Conservation (phyloP, 164 flowering plant genomes). For the Hamamelis virginiana region DNA sequence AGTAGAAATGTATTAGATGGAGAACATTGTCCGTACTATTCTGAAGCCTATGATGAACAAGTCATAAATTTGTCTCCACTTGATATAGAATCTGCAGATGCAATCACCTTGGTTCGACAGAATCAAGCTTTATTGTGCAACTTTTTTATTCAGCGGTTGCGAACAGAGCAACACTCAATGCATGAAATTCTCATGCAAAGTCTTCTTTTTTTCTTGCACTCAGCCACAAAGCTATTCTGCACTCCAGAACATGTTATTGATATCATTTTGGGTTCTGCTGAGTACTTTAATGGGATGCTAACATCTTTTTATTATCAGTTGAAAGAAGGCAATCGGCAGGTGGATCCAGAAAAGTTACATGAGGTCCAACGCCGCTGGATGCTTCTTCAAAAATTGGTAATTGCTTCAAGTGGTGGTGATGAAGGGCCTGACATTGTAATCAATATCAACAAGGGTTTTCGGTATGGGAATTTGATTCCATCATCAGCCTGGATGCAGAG, state of each 20-base stretch:
- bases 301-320: slow-evolving; percentile 50
- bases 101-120: slow-evolving; percentile 81
- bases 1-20: slow-evolving; percentile 28
- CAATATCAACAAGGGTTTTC: slow-evolving; percentile 32
- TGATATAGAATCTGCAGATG: slow-evolving; percentile 64
- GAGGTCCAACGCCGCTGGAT: slow-evolving; percentile 77
- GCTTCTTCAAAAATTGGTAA: slow-evolving; percentile 70
- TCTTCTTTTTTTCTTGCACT: slow-evolving; percentile 60
- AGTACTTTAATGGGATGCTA: slow-evolving; percentile 55
- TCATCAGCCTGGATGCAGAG: slow-evolving; percentile 74
- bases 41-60: slow-evolving; percentile 38
- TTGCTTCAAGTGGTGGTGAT: slow-evolving; percentile 68
- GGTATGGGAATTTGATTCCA: slow-evolving; percentile 56
- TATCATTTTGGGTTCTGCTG: slow-evolving; percentile 66
- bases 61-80: slow-evolving; percentile 40
- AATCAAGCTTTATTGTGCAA: slow-evolving; percentile 74
- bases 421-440: slow-evolving; percentile 32
- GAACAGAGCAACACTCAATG: slow-evolving; percentile 59
- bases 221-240: slow-evolving; percentile 70
- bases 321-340: slow-evolving; percentile 52
- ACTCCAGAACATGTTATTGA: slow-evolving; percentile 71
- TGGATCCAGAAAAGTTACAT: slow-evolving; percentile 50
- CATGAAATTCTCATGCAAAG: slow-evolving; percentile 83
- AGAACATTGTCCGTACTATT: slow-evolving; percentile 24
- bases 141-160: slow-evolving; percentile 58